Percentiles rank a stretch among this genome's conserved stretches.
phyloP scores from a whole-genome alignment of 179 eudicot species.

The Nepenthes alata region DNA sequence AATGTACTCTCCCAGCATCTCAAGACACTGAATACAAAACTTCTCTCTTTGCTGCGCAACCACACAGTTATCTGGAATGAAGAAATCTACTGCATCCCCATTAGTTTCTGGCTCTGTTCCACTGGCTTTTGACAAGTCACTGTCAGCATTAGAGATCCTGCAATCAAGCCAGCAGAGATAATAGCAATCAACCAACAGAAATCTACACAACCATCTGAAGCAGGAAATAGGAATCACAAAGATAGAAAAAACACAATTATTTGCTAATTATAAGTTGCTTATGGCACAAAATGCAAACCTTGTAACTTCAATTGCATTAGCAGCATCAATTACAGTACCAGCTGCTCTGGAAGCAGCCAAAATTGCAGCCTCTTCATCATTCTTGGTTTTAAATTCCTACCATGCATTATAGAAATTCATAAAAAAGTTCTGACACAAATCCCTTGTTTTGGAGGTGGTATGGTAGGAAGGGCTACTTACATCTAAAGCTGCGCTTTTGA shows the following conservation, averaged over 20 bases:
- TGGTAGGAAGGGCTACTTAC: conserved; percentile 23
- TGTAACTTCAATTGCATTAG: conserved; percentile 52
- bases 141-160: conserved; percentile 33
- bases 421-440: neutral
- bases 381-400: conserved; percentile 51
- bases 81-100: conserved; percentile 55
- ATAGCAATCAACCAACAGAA: conserved; percentile 1
- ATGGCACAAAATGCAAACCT: conserved; percentile 35
- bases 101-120: conserved; percentile 34
- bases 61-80: conserved; percentile 44
- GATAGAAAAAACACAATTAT: neutral
- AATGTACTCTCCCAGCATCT: conserved; percentile 81
- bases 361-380: conserved; percentile 84
- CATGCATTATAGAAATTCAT: neutral
- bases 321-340: conserved; percentile 92
- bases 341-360: conserved; percentile 84
- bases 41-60: conserved; percentile 72
- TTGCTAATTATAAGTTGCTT: neutral
- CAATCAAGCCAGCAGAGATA: neutral
- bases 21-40: conserved; percentile 85
- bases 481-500: conserved; percentile 85
- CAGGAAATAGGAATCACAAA: neutral
- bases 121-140: conserved; percentile 23
- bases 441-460: neutral
- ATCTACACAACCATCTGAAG: conserved; percentile 1